Conservation (phyloP, 2,329 filamentous ascomycete species). For the Cordyceps sp. region DNA sequence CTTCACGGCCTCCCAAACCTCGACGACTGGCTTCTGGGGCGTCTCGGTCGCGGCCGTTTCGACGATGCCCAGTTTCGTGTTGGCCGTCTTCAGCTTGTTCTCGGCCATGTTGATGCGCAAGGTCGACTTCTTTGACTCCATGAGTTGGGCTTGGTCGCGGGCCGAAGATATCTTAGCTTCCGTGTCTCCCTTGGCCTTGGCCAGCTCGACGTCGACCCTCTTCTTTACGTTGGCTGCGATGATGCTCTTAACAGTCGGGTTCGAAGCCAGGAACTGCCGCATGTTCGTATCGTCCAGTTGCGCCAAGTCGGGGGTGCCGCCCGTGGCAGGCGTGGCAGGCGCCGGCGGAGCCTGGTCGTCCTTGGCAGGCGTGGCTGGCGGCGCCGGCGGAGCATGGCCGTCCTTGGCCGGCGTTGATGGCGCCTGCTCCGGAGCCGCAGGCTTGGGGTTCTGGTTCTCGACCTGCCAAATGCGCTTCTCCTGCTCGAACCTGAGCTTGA, state of each 20-base stretch:
- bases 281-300: slow-evolving; percentile 38
- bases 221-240: slow-evolving; percentile 49
- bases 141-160: slow-evolving; percentile 47
- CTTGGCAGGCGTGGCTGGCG: slow-evolving; percentile 23
- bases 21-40: slow-evolving; percentile 63
- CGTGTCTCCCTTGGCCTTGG: slow-evolving; percentile 38
- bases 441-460: slow-evolving; percentile 21
- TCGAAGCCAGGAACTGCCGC: slow-evolving; percentile 37
- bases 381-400: slow-evolving; percentile 7
- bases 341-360: slow-evolving; percentile 7
- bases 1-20: slow-evolving; percentile 77
- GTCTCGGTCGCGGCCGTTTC: slow-evolving; percentile 73
- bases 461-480: slow-evolving; percentile 46
- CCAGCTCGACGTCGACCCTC: slow-evolving; percentile 49
- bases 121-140: slow-evolving; percentile 59
- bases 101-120: slow-evolving; percentile 67
- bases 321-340: slow-evolving; percentile 17
- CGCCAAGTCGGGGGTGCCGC: slow-evolving; percentile 29
- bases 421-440: slow-evolving; percentile 8
- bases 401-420: slow-evolving; percentile 23
- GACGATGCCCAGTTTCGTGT: slow-evolving; percentile 62
- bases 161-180: slow-evolving; percentile 37
- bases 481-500: slow-evolving; percentile 42
- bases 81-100: slow-evolving; percentile 44
- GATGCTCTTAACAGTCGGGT: slow-evolving; percentile 40